Evolutionary conservation across 1,284 basidiomycete species (phyloP), one percentile per base, ranked within the genome.

Genomic region (Austroboletus rostrupii): DNA sequence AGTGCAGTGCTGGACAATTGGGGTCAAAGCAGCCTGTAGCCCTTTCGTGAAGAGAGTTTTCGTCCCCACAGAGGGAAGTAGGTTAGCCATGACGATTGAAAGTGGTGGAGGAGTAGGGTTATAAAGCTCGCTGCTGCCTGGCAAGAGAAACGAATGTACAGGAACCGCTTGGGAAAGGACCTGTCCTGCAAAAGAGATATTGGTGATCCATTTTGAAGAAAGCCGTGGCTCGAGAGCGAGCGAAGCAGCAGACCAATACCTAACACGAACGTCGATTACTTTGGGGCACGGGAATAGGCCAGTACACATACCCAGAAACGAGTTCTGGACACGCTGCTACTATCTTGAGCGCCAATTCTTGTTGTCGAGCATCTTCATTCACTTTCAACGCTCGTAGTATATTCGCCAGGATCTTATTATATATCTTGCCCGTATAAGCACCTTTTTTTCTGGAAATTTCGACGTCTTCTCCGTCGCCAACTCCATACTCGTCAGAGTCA

Each of bases 141-240:
- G 66, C 12, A 87, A 71, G 39, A 77, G 61, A 68, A 94, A 91
- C 0, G 79, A 83, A 1, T 71, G 65, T 10, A 73, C 60, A 0
- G 92, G 93, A 1, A 92, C 70, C 0, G 87, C 81, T 0, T 93
- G 76, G 0, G 87, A 86, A 42, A 96, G 76, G 31, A 94, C 78
- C 3, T 79, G 74, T 0, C 86, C 88, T 37, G 92, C 78, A 62
- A 93, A 90, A 3, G 90, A 78, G 52, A 95, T 82, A 48, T 92
- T 94, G 2, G 87, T 82, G 29, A 97, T 83, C 93, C 93, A 97
- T 60, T 87, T 85, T 0, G 90, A 90, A 7, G 89, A 89, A 1
- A 94, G 78, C 1, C 90, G 81, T 0, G 94, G 92, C 56, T 97
- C 94, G 8, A 97, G 75, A 0, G 87, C 87, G 20, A 93, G 71